Evolutionary conservation across 2,329 filamentous ascomycete species (phyloP), one percentile per base, ranked within the genome.

Genomic region (Penicillium digitatum): DNA sequence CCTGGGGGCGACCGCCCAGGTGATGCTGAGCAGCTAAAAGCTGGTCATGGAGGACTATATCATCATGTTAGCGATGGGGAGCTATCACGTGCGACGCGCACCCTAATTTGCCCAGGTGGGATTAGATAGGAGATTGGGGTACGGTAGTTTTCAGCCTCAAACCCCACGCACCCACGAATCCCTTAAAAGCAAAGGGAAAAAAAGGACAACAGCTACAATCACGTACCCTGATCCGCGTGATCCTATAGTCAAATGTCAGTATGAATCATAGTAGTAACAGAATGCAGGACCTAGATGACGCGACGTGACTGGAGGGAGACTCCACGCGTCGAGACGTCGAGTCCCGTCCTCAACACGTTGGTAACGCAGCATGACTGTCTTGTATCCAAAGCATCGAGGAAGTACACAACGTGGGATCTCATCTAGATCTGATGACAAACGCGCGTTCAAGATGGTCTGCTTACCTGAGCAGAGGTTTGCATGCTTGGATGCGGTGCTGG

Each of bases 21-120:
- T 77, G 72, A 48, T 76, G 73, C 59, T 75, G 73, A 42, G 72
- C 73, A 54, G 76, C 82, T 63, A 86, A 78, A 42, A 86, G 81
- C 65, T 85, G 83, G 68, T 86, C 83, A 72, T 83, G 80, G 67
- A 86, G 79, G 69, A 82, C 83, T 86, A 64, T 34, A 45, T 45
- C 42, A 44, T 50, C 16, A 26, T 24, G 48, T 62, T 56, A 62
- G 60, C 44, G n/a, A 24, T 43, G 22, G 29, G 27, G 5, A 39
- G 16, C 6, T 11, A 43, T 18, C 16, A 45, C 3, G 32, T 51
- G 20, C 24, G 22, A 45, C 8, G 26, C n/a, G 27, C 32, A 51
- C 45, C 35, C 37, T 49, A 43, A 37, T 39, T 42, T 16, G 31
- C n/a, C 16, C 3, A 26, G 38, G 38, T 26, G 8, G 20, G 11